Conservation (phyloP, 2,329 filamentous ascomycete genomes). For the Xylaria arbuscula region DNA sequence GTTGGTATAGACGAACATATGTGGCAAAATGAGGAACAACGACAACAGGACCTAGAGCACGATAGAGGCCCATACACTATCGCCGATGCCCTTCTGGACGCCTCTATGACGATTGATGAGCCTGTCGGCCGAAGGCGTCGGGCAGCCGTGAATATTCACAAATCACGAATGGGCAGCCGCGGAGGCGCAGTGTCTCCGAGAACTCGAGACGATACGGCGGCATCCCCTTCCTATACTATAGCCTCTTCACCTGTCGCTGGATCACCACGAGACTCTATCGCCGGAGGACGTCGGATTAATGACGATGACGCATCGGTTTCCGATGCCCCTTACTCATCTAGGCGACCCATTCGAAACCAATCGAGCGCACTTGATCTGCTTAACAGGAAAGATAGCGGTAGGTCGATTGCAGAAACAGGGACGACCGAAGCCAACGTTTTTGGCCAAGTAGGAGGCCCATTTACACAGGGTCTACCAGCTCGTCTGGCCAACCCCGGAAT, state of each 20-base stretch:
- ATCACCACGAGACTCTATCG: constrained; percentile 53
- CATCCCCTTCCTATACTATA: constrained; percentile 45
- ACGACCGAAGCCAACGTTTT: constrained; percentile 70
- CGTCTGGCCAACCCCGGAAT: constrained; percentile 51
- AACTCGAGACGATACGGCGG: constrained; percentile 50
- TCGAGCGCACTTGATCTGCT: constrained; percentile 70
- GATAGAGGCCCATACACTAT: constrained; percentile 76
- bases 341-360: constrained; percentile 64
- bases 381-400: constrained; percentile 68
- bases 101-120: constrained; percentile 87
- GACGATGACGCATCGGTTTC: constrained; percentile 54
- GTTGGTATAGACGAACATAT: constrained; percentile 61
- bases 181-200: constrained; percentile 52
- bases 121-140: constrained; percentile 65
- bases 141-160: constrained; percentile 63
- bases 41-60: constrained; percentile 48
- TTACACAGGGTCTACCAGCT: constrained; percentile 53
- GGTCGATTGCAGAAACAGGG: constrained; percentile 68
- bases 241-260: constrained; percentile 51
- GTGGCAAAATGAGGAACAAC: constrained; percentile 40
- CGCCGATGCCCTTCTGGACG: constrained; percentile 89
- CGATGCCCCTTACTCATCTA: constrained; percentile 57
- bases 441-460: constrained; percentile 69
- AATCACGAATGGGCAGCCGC: constrained; percentile 56
- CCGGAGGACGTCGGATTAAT: constrained; percentile 43